Conservation (phyloP, 2,329 filamentous ascomycete species). For the Fusarium drepaniforme region DNA sequence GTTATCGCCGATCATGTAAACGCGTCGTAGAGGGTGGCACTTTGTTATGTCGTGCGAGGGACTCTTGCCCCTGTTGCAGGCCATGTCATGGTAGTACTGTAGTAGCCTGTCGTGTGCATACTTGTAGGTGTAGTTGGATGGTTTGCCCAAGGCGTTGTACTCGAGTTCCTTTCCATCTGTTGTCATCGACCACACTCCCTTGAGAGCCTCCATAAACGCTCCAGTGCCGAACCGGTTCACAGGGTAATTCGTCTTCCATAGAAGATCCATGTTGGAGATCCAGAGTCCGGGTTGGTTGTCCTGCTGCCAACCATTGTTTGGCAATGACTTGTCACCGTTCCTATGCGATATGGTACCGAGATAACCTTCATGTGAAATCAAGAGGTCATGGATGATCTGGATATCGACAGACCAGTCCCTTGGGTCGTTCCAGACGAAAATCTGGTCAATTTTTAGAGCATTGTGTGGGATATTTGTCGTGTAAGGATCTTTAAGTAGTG, state of each 20-base stretch:
- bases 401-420: conserved; percentile 95
- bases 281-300: conserved; percentile 85
- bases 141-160: conserved; percentile 85
- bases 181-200: conserved; percentile 81
- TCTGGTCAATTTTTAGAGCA: conserved; percentile 83
- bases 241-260: conserved; percentile 89
- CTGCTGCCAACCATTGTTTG: conserved; percentile 83
- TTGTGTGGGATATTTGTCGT: conserved; percentile 51
- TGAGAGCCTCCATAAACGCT: conserved; percentile 85
- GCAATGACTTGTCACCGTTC: conserved; percentile 74
- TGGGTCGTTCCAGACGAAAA: conserved; percentile 96
- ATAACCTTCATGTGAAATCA: conserved; percentile 83
- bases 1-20: conserved; percentile 97
- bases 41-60: conserved; percentile 22
- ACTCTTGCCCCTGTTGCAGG: conserved; percentile 27
- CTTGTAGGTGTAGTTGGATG: conserved; percentile 79
- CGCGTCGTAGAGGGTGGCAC: conserved; percentile 71
- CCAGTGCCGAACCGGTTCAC: conserved; percentile 92
- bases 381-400: conserved; percentile 84
- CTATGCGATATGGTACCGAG: conserved; percentile 82
- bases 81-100: conserved; percentile 51
- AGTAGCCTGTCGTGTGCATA: conserved; percentile 83
- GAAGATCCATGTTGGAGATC: conserved; percentile 91
- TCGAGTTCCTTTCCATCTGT: conserved; percentile 73
- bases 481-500: conserved; percentile 48